phyloP scores from a whole-genome alignment of 306 rosid genomes.

The Fragaria iinumae region DNA sequence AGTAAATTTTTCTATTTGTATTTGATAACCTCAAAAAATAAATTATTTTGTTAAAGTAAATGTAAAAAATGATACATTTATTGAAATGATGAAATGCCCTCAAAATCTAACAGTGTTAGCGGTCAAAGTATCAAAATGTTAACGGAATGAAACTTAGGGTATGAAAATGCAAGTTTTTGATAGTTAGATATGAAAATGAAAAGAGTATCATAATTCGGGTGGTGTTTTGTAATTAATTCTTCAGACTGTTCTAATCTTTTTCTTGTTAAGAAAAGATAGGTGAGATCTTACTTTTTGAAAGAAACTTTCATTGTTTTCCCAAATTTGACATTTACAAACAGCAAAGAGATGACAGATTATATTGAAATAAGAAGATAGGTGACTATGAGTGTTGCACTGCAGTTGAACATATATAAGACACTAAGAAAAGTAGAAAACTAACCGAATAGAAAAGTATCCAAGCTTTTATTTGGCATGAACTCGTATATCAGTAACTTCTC shows the following conservation, averaged over 20 bases:
- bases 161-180: too few species aligned
- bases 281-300: neutral
- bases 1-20: too few species aligned
- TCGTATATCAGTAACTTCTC: constrained; percentile 44
- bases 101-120: too few species aligned
- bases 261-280: neutral
- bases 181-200: too few species aligned
- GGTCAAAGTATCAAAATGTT: too few species aligned
- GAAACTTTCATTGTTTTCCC: neutral
- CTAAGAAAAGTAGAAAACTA: constrained; percentile 14
- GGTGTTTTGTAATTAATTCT: too few species aligned
- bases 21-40: too few species aligned
- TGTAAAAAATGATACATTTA: too few species aligned
- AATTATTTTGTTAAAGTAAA: too few species aligned
- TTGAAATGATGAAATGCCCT: too few species aligned
- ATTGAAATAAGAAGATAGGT: neutral
- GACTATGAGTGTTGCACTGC: neutral
- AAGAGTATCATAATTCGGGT: too few species aligned
- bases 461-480: constrained; percentile 43
- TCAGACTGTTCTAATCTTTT: neutral
- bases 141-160: too few species aligned
- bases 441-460: constrained; percentile 40
- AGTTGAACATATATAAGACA: neutral
- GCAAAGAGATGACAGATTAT: neutral
- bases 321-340: neutral